Evolutionary conservation across 345 rosid genomes (phyloP).

Genomic region (Populus pruinosa): DNA sequence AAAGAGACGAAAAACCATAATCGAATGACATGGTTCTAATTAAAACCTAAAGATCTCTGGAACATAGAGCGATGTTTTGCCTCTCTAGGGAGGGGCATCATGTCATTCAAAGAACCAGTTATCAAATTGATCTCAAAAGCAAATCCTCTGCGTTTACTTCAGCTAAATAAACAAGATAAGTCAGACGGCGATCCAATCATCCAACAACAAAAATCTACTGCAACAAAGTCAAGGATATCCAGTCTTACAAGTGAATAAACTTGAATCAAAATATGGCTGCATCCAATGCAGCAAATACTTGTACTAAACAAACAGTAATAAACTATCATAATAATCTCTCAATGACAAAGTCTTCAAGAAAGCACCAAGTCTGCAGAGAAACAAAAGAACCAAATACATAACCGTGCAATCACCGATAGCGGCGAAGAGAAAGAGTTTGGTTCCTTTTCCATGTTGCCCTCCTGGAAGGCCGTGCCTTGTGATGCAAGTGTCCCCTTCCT

Average conservation of each 20-base stretch:
- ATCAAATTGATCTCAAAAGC: too few relatives aligned
- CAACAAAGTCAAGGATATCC: neutral
- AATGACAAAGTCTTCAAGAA: neutral
- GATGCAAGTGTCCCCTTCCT: conserved; percentile 28
- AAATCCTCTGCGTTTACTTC: too few relatives aligned
- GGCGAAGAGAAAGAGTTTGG: conserved; percentile 31
- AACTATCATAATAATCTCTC: neutral
- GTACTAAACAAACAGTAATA: neutral
- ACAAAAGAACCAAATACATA: neutral
- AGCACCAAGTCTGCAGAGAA: neutral
- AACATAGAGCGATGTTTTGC: too few relatives aligned
- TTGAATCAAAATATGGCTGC: neutral
- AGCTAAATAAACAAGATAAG: neutral
- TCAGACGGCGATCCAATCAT: neutral
- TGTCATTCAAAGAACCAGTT: too few relatives aligned
- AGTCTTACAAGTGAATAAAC: neutral
- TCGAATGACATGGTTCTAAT: too few relatives aligned
- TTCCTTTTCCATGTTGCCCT: conserved; percentile 34
- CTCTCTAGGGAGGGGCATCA: too few relatives aligned
- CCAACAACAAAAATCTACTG: neutral
- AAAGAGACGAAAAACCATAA: too few relatives aligned
- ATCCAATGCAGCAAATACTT: neutral
- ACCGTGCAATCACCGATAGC: conserved; percentile 17
- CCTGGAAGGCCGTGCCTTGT: conserved; percentile 28
- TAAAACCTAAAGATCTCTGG: too few relatives aligned